phyloP scores from a whole-genome alignment of 805 yeast species.

The Pichia exigua region DNA sequence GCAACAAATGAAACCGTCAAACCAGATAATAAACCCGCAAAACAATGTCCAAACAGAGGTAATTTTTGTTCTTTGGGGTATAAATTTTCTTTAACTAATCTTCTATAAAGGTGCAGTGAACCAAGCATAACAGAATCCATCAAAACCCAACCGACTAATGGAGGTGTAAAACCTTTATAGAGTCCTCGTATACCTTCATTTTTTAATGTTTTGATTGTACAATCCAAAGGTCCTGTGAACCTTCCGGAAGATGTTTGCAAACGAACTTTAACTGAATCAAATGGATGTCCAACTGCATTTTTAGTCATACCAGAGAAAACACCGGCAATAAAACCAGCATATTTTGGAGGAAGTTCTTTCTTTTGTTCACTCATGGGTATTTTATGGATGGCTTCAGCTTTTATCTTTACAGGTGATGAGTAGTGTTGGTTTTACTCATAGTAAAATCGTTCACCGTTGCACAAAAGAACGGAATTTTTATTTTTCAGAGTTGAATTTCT shows the following conservation, averaged over 20 bases:
- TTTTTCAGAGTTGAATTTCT: not conserved
- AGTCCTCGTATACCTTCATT: constrained; percentile 76
- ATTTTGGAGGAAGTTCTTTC: constrained; percentile 37
- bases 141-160: constrained; percentile 85
- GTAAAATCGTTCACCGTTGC: not conserved
- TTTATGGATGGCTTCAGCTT: not conserved
- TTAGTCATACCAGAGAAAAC: constrained; percentile 81
- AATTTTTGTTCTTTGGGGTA: constrained; percentile 55
- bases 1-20: constrained; percentile 94
- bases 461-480: not conserved
- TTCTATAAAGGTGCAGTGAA: constrained; percentile 68
- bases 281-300: constrained; percentile 88
- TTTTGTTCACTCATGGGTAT: not conserved
- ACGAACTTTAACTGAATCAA: constrained; percentile 84
- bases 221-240: constrained; percentile 77
- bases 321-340: constrained; percentile 82
- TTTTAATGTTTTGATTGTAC: constrained; percentile 60
- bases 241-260: constrained; percentile 60
- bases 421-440: not conserved
- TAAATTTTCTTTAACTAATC: constrained; percentile 55
- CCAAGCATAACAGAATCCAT: constrained; percentile 94
- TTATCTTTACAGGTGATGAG: not conserved
- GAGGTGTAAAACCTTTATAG: constrained; percentile 89
- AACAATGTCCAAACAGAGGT: constrained; percentile 66
- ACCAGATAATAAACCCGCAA: constrained; percentile 80